phyloP scores from a whole-genome alignment of 306 rosid species.

The Geum urbanum region DNA sequence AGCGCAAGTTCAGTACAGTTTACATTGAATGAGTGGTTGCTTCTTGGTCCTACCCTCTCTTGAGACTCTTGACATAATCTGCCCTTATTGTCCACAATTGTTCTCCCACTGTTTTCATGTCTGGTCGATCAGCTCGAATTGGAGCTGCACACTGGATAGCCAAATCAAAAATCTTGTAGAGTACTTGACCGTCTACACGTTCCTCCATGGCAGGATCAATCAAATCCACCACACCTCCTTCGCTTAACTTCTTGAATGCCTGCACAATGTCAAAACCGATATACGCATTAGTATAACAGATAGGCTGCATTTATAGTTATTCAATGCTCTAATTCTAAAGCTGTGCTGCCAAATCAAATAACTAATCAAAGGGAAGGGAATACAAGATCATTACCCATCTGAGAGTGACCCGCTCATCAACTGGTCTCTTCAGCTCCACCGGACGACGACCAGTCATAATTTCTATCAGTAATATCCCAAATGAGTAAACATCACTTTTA shows the following conservation, averaged over 20 bases:
- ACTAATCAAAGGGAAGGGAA: slow-evolving; percentile 1
- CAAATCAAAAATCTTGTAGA: slow-evolving; percentile 59
- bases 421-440: slow-evolving; percentile 64
- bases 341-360: not conserved
- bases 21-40: not conserved
- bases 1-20: not conserved
- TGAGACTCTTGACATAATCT: slow-evolving; percentile 56
- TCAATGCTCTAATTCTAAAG: not conserved
- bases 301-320: not conserved
- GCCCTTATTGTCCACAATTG: slow-evolving; percentile 88
- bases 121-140: slow-evolving; percentile 65
- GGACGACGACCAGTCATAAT: slow-evolving; percentile 90
- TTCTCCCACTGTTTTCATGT: slow-evolving; percentile 84
- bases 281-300: not conserved
- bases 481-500: slow-evolving; percentile 94
- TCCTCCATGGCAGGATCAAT: slow-evolving; percentile 74
- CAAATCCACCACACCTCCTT: slow-evolving; percentile 48
- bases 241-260: slow-evolving; percentile 70
- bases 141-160: slow-evolving; percentile 92
- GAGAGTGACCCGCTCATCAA: slow-evolving; percentile 76
- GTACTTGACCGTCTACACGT: slow-evolving; percentile 48
- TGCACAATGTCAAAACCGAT: slow-evolving; percentile 24
- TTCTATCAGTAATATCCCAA: slow-evolving; percentile 84
- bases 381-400: slow-evolving; percentile 69
- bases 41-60: slow-evolving; percentile 33